Evolutionary conservation across 768 basidiomycete genomes (phyloP), one percentile per base, ranked within the genome.

Genomic region (Kwoniella dejecticola): DNA sequence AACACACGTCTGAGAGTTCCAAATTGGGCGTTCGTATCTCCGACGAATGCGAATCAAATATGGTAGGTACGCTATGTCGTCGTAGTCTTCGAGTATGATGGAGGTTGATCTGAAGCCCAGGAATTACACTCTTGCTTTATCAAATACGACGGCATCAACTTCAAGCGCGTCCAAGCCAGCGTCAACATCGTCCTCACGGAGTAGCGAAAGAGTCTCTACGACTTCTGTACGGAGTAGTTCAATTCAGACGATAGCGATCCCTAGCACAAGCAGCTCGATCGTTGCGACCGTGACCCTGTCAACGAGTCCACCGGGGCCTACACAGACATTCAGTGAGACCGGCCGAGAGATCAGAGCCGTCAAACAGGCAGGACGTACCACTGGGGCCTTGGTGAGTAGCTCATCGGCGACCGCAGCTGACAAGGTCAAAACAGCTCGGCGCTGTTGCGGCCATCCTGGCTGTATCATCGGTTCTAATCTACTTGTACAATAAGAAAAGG

Each of bases 401-500:
- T 45, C 19, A 11, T 11, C 11, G 44, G 44, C 17, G 27, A 24
- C 11, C 24, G 21, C 7, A 47, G 3, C 17, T 47, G 24, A 47
- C 12, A 10, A 26, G n/a, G 13, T 27, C 7, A 36, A 12, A 15
- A 15, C 21, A 47, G 46, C 12, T 47, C 10, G 46, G 46, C 13
- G 46, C 46, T 7, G 21, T 47, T 19, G 46, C 12, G 24, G 46
- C 19, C 24, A 23, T 24, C 12, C 23, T 47, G 24, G 15, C 24
- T 19, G 10, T 47, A 10, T 47, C 46, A 10, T 23, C 24, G 7
- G 27, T 47, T 27, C 24, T 47, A 6, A 26, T 47, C 7, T 47
- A 47, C 13, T 27, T 47, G 46, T 29, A 47, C 46, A 47, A 27
- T 10, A 21, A 47, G 24, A 47, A 47, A 26, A 27, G 46, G 46